Conservation (phyloP, 2,329 filamentous ascomycete species). For the Fusarium xylarioides region DNA sequence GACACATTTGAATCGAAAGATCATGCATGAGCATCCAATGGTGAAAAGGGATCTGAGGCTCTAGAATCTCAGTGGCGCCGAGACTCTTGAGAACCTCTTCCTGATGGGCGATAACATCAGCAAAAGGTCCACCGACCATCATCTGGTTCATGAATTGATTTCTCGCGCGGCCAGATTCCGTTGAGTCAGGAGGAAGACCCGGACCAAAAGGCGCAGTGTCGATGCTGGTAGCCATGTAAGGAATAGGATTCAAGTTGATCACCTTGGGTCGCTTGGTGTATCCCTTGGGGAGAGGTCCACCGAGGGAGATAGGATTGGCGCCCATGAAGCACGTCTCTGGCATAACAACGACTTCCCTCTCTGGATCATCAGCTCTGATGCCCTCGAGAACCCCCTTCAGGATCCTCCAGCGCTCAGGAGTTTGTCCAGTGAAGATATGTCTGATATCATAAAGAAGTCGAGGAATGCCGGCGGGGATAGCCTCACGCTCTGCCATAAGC, state of each 20-base stretch:
- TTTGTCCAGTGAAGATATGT: slow-evolving; percentile 37
- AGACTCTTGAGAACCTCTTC: slow-evolving; percentile 42
- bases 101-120: slow-evolving; percentile 34
- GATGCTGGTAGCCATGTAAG: slow-evolving; percentile 49
- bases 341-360: slow-evolving; percentile 54
- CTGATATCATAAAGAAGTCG: slow-evolving; percentile 47
- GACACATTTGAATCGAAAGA: slow-evolving; percentile 50
- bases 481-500: slow-evolving; percentile 24
- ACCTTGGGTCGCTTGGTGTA: slow-evolving; percentile 48
- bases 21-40: slow-evolving; percentile 45
- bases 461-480: slow-evolving; percentile 33
- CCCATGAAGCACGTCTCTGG: slow-evolving; percentile 53
- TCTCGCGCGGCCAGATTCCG: slow-evolving; percentile 47
- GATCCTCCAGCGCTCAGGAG: slow-evolving; percentile 45
- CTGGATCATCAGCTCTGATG: slow-evolving; percentile 45
- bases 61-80: slow-evolving; percentile 39
- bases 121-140: slow-evolving; percentile 37
- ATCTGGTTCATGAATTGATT: slow-evolving; percentile 45
- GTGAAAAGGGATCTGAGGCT: slow-evolving; percentile 37
- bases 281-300: slow-evolving; percentile 50
- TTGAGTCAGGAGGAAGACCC: slow-evolving; percentile 51
- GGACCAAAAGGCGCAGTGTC: slow-evolving; percentile 52
- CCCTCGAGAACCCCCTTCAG: slow-evolving; percentile 49
- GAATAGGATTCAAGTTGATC: slow-evolving; percentile 52
- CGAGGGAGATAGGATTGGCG: slow-evolving; percentile 49